phyloP scores from a whole-genome alignment of 345 rosid species.

The Moricandia arvensis region DNA sequence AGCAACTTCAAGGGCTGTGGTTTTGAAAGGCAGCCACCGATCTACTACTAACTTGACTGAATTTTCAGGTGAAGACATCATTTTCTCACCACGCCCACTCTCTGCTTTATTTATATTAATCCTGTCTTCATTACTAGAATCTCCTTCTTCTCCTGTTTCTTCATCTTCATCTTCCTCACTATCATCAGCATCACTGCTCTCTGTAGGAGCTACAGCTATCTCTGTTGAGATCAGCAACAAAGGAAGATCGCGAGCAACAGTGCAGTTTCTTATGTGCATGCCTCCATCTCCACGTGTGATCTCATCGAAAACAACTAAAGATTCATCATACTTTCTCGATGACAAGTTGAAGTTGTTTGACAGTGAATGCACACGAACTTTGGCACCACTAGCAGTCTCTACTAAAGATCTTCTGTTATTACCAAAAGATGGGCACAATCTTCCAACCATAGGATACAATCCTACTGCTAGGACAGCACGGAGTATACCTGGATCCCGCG shows the following conservation, averaged over 20 bases:
- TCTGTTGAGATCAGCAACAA: slow-evolving; percentile 71
- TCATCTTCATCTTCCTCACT: slow-evolving; percentile 41
- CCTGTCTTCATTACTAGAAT: slow-evolving; percentile 49
- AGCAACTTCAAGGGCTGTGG: slow-evolving; percentile 81
- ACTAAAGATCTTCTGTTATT: slow-evolving; percentile 48
- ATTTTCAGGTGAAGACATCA: slow-evolving; percentile 79
- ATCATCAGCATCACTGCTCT: slow-evolving; percentile 30
- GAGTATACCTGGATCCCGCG: slow-evolving; percentile 66
- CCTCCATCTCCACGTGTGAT: slow-evolving; percentile 83
- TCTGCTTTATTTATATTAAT: too few species aligned
- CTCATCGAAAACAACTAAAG: slow-evolving; percentile 75
- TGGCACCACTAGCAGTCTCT: slow-evolving; percentile 74
- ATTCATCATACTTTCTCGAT: slow-evolving; percentile 39
- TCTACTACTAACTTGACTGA: slow-evolving; percentile 65
- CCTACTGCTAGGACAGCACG: slow-evolving; percentile 85
- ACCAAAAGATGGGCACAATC: slow-evolving; percentile 48
- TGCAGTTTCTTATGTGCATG: slow-evolving; percentile 68
- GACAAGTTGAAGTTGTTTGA: slow-evolving; percentile 59
- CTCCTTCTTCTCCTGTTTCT: slow-evolving; percentile 37
- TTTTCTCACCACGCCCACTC: slow-evolving; percentile 38
- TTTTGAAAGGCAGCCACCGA: slow-evolving; percentile 72
- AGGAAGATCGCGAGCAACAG: slow-evolving; percentile 72
- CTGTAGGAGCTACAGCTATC: slow-evolving; percentile 72
- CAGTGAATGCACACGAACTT: slow-evolving; percentile 65
- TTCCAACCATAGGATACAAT: slow-evolving; percentile 84